Base-by-base conservation (phyloP, 768 basidiomycete species). In the Sistotremastrum niveocremeum region DNA sequence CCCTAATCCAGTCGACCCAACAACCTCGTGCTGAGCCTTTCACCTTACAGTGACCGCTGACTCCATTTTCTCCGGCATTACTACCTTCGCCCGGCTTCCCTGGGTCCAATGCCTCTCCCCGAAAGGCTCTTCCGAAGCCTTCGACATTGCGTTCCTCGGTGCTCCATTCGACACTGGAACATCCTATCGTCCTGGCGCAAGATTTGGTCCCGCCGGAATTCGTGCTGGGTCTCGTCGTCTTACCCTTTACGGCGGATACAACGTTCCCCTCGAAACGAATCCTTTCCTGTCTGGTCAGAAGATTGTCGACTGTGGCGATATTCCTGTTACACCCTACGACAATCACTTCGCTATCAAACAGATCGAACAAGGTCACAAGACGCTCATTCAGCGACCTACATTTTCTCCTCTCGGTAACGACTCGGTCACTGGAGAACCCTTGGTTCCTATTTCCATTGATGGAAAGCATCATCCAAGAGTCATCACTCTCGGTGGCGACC, bases 71-170 rank as follows among this genome's bases (percentile, higher is more conserved):
- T 78, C 82, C 40, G 88, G 88, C 6, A 81, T 88, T 34, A 76
- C 78, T 2, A 86, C 85, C 2, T 93, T 90, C 58, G 88, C 89
- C 11, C 88, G 74, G 60, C 70, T 93, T n/a, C 85, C 85, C 30
- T 88, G 83, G 76, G 71, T 78, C 1, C 74, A 79, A 52, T 90
- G 88, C 59, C 74, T 90, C 43, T 77, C 76, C 38, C 45, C 58
- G 32, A 72, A 71, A 51, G 75, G 81, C 46, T 69, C 59, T 40
- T 56, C 76, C 44, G 59, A 65, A 32, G 60, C 70, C 1, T 80
- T 85, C 52, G 89, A 93, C 60, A 80, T 93, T 46, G 87, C 84
- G 28, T 76, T 93, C 59, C 62, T 91, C 37, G 88, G 82, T 32
- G 82, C 81, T 37, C 82, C 81, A 1, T 84, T 85, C 55, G 79